These are phyloP conservation scores for Talaromyces amestolkiae DNA, from an alignment of 2,329 filamentous ascomycete genomes.

Conservation along the genomic window DNA sequence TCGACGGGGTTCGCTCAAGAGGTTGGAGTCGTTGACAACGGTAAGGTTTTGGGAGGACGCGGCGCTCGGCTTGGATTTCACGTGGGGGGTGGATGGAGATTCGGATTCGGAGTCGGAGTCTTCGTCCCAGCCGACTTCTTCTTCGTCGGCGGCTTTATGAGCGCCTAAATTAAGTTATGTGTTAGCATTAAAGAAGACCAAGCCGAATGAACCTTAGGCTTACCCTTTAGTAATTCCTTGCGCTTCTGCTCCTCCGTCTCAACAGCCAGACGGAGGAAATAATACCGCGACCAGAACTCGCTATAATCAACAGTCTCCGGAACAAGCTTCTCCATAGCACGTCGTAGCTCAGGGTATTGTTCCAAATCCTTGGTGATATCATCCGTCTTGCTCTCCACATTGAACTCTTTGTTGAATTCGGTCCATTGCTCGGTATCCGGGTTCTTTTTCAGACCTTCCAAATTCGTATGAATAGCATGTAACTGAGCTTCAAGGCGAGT, in stretches of 20 bases:
- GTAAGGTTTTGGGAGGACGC: conserved; percentile 30
- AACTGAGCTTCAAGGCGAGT: conserved; percentile 93
- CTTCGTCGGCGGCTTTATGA: conserved; percentile 61
- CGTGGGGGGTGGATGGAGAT: conserved; percentile 43
- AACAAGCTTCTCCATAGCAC: conserved; percentile 94
- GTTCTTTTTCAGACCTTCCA: conserved; percentile 79
- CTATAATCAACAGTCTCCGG: conserved; percentile 85
- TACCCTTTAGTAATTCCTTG: conserved; percentile 88
- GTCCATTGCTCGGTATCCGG: conserved; percentile 73
- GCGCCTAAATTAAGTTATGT: neutral
- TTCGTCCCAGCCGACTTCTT: conserved; percentile 68
- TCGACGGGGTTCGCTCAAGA: conserved; percentile 64
- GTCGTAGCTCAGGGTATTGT: conserved; percentile 78
- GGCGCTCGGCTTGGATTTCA: conserved; percentile 37
- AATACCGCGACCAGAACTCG: conserved; percentile 92
- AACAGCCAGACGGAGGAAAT: conserved; percentile 87
- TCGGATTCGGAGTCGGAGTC: conserved; percentile 61
- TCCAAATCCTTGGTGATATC: conserved; percentile 78
- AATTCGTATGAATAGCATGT: conserved; percentile 85
- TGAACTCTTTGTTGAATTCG: conserved; percentile 70
- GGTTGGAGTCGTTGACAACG: conserved; percentile 38
- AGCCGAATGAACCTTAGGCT: conserved; percentile 23
- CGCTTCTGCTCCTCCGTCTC: conserved; percentile 88
- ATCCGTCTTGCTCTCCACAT: conserved; percentile 79
- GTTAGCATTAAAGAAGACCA: neutral